Conservation (phyloP, 2,329 filamentous ascomycete genomes). For the Trichoderma aggressivum region DNA sequence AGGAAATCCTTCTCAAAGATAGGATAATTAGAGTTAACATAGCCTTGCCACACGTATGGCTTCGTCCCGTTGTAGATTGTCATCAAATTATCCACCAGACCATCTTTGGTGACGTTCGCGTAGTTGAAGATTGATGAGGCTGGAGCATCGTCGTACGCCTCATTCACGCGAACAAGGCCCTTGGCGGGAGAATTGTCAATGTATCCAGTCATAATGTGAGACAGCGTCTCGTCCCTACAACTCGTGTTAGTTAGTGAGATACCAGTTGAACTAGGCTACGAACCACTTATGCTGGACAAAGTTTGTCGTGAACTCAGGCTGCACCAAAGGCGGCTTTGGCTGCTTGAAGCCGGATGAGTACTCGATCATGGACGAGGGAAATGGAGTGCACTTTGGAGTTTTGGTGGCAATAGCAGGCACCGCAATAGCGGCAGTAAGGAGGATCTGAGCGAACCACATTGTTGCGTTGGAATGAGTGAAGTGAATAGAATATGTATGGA, state of each 20-base stretch:
- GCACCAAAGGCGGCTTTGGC: slow-evolving; percentile 31
- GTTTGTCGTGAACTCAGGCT: slow-evolving; percentile 31
- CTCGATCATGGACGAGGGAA: slow-evolving; percentile 26
- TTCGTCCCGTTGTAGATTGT: slow-evolving; percentile 25
- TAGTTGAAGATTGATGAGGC: slow-evolving; percentile 36
- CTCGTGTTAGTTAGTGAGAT: not conserved
- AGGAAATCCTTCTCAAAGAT: slow-evolving; percentile 32
- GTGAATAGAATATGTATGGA: not conserved
- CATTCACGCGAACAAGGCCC: slow-evolving; percentile 30
- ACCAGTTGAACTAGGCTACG: not conserved
- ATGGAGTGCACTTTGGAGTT: slow-evolving; percentile 22
- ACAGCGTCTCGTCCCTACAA: slow-evolving; percentile 35
- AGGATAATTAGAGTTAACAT: slow-evolving; percentile 38
- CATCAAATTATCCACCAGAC: slow-evolving; percentile 36
- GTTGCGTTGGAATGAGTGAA: not conserved
- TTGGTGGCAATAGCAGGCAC: not conserved
- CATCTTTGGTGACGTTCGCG: slow-evolving; percentile 32
- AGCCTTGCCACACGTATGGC: slow-evolving; percentile 31
- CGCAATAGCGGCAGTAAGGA: not conserved
- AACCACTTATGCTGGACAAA: slow-evolving; percentile 41
- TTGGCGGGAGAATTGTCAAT: slow-evolving; percentile 35
- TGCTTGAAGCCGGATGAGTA: slow-evolving; percentile 34
- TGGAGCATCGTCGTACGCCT: slow-evolving; percentile 29
- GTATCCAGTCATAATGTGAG: slow-evolving; percentile 37
- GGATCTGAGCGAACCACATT: not conserved